Evolutionary conservation across 2,329 filamentous ascomycete genomes (phyloP), one percentile per base, ranked within the genome.

Genomic region (Acrodontium crateriforme): DNA sequence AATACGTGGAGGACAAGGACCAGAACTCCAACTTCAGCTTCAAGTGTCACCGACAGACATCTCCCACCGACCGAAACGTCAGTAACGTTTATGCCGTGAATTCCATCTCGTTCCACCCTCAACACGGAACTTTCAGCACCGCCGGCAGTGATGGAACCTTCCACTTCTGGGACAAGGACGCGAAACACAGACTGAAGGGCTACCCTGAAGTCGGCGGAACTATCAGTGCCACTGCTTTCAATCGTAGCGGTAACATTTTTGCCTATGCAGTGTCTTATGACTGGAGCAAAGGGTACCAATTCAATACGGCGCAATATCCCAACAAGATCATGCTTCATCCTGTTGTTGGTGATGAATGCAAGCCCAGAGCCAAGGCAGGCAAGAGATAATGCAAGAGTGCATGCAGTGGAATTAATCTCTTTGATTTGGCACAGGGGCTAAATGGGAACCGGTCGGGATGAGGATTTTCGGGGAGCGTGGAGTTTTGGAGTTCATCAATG

Each of bases 1-100:
- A 98, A 53, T 95, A 98, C 47, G 83, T 94, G 18, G 87, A 98
- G 47, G 89, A 98, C 23, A 94, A 94, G 58, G 84, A 98, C 52
- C 34, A 39, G 25, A 57, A 54, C 39, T 79, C 77, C 49, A 95
- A 98, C 63, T 98, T 98, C 65, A 93, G 83, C 22, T 98, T 98
- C 74, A 95, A 95, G 60, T 98, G 89, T 59, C 89, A 98, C 56
- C 84, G 89, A 34, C 82, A 93, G 46, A 71, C 73, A 4, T 72
- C 79, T 2, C 60, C 73, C 32, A 57, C 53, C 29, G 44, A 56
- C 25, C 58, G 60, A 34, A 85, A 83, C 56, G 63, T 78, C 39
- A 82, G 80, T 45, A 89, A 87, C 49, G 89, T 95, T 45, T 89
- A 85, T 63, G 77, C 84, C 2, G 84, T 98, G 50, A 98, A 98